These are phyloP conservation scores for Didymella keratinophila DNA, from an alignment of 2,329 filamentous ascomycete genomes.

Conservation along the genomic window DNA sequence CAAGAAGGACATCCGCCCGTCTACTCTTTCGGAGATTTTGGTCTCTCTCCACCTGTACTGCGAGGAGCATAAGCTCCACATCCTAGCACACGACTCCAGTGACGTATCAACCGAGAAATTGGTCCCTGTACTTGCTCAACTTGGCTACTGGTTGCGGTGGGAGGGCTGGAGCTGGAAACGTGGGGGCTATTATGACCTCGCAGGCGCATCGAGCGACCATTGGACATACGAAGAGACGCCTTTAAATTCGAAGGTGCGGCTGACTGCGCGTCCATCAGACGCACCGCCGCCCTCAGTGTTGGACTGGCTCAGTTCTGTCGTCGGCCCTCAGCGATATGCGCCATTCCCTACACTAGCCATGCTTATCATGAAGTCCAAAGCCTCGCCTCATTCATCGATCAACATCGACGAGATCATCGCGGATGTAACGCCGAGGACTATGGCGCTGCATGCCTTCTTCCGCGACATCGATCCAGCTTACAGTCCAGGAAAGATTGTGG, in stretches of 20 bases:
- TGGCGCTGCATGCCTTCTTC: constrained; percentile 75
- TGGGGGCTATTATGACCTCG: constrained; percentile 66
- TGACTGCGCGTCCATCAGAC: constrained; percentile 47
- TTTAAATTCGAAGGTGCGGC: constrained; percentile 34
- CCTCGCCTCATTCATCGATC: constrained; percentile 48
- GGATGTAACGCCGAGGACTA: constrained; percentile 60
- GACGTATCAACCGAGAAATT: constrained; percentile 61
- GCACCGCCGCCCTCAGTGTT: constrained; percentile 68
- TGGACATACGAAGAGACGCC: constrained; percentile 65
- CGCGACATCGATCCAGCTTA: constrained; percentile 52
- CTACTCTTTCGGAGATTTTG: constrained; percentile 72
- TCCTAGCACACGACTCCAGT: constrained; percentile 61
- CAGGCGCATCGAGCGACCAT: constrained; percentile 63
- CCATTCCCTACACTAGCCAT: constrained; percentile 50
- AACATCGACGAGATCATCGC: constrained; percentile 48
- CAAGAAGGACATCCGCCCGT: constrained; percentile 53
- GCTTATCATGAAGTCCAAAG: constrained; percentile 48
- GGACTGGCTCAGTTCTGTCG: constrained; percentile 54
- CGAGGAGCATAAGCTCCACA: constrained; percentile 86
- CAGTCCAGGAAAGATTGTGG: constrained; percentile 69
- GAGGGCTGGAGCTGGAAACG: constrained; percentile 63
- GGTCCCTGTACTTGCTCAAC: constrained; percentile 78
- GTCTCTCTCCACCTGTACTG: constrained; percentile 82
- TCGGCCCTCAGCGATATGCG: constrained; percentile 40
- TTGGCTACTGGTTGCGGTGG: constrained; percentile 85